Evolutionary conservation across 345 rosid genomes (phyloP).

Genomic region (Camelina neglecta): DNA sequence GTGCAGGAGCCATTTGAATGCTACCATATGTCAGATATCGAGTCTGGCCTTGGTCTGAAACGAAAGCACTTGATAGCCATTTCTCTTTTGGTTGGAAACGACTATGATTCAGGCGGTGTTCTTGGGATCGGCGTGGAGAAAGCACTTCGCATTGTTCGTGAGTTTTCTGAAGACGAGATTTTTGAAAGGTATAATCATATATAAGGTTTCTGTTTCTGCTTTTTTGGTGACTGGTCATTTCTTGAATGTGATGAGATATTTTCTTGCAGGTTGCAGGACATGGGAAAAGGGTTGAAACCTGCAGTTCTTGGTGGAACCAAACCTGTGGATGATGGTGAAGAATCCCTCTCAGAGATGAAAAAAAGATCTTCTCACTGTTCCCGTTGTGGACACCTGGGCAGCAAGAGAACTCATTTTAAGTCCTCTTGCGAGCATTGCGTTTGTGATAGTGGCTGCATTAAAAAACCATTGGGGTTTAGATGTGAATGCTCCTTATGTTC

Average conservation of each 20-base stretch:
- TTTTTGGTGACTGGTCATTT: conserved; percentile 23
- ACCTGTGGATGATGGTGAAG: conserved; percentile 42
- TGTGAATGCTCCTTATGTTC: conserved; percentile 70
- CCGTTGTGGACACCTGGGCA: conserved; percentile 91
- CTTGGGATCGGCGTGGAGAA: conserved; percentile 79
- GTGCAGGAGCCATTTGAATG: conserved; percentile 90
- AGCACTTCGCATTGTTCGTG: conserved; percentile 69
- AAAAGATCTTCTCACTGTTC: conserved; percentile 74
- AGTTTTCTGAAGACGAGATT: conserved; percentile 68
- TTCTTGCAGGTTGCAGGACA: conserved; percentile 60
- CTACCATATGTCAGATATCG: conserved; percentile 82
- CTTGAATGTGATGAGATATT: conserved; percentile 20
- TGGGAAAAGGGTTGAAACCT: conserved; percentile 54
- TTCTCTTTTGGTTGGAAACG: conserved; percentile 87
- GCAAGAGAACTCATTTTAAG: conserved; percentile 66
- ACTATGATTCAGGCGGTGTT: conserved; percentile 79
- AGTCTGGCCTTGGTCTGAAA: conserved; percentile 80
- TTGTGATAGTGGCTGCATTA: conserved; percentile 56
- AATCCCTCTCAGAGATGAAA: conserved; percentile 45
- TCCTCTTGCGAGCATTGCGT: conserved; percentile 69
- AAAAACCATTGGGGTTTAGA: conserved; percentile 64
- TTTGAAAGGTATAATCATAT: conserved; percentile 49
- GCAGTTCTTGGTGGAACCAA: conserved; percentile 42
- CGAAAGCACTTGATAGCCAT: conserved; percentile 86
- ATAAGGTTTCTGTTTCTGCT: conserved; percentile 7